These are phyloP conservation scores for Leucoagaricus sp. DNA, from an alignment of 1,284 basidiomycete genomes.

Conservation along the genomic window DNA sequence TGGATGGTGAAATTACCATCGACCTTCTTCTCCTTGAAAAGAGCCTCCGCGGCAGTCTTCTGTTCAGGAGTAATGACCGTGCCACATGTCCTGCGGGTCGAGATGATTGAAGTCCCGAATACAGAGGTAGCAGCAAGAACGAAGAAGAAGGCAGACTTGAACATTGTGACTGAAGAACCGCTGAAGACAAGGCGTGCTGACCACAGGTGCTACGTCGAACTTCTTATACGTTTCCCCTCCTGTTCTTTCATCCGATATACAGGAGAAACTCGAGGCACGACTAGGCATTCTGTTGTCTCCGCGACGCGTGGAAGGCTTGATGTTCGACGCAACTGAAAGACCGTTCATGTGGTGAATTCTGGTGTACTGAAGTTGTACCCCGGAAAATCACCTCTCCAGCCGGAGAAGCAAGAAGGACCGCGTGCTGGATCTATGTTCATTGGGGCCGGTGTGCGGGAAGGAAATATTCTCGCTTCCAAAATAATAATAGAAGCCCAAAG, in stretches of 20 bases:
- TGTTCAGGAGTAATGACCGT: constrained; percentile 37
- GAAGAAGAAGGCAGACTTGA: constrained; percentile 24
- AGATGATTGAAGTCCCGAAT: constrained; percentile 25
- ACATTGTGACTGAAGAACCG: constrained; percentile 23
- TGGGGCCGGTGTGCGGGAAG: not conserved
- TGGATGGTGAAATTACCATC: constrained; percentile 25
- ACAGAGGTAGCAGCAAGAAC: constrained; percentile 27
- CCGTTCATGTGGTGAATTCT: constrained; percentile 4
- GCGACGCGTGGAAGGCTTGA: not conserved
- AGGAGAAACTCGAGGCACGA: not conserved
- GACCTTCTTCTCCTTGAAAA: constrained; percentile 45
- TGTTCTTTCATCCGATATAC: not conserved
- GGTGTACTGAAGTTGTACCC: not conserved
- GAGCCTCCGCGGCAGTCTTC: constrained; percentile 39
- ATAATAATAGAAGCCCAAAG: not conserved
- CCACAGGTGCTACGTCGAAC: not conserved
- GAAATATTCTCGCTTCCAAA: not conserved
- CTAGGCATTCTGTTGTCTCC: not conserved
- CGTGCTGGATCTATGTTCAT: not conserved
- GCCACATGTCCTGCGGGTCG: constrained; percentile 28
- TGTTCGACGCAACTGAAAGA: not conserved
- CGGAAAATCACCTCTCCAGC: not conserved
- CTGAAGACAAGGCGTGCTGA: constrained; percentile 6
- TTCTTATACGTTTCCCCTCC: not conserved
- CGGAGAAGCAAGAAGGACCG: constrained; percentile 2